Base-by-base conservation (phyloP, 768 basidiomycete genomes). In the Tremella fuciformis region DNA sequence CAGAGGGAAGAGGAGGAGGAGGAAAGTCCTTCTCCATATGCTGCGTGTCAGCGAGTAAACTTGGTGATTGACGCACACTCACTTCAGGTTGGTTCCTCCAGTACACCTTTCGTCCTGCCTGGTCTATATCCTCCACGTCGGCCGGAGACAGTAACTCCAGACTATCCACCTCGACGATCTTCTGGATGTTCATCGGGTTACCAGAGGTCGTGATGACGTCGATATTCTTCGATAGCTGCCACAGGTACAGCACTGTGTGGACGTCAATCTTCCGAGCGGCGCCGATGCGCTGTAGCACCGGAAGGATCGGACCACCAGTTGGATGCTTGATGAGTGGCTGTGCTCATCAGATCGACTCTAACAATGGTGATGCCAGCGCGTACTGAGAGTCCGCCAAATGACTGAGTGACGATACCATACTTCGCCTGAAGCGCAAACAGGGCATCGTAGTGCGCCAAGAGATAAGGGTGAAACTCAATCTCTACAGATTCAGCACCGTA, bases 381-480 rank as follows among this genome's bases (percentile, higher is more conserved):
- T 66, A n/a, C n/a, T n/a, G n/a, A n/a, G 24, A 77, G 60, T 2
- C 70, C 69, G 6, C 75, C 76, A 56, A 67, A 77, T 8, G 75
- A 42, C 49, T 72, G 63, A 37, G 56, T 63, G 15, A 64, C 18
- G 57, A 77, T 77, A 24, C 53, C 48, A 63, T 77, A 63, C 49
- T 74, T 53, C 2, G 58, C 46, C 8, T 65, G 62, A 25, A 73
- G 64, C 21, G 59, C 55, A n/a, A 75, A 50, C 3, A 76, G 53
- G 1, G 70, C 65, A n/a, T 74, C 59, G 39, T 75, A 53, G 58
- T 73, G 70, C 0, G 52, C 34, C 29, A 77, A 62, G 22, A 74
- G 60, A 59, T 70, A 74, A 6, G 76, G 76, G 64, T 77, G 76
- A 64, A 65, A 76, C 50, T 75, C 74, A 51, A 73, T n/a, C 52